phyloP scores from a whole-genome alignment of 495 filamentous ascomycete genomes.

The Baudoinia panamericana region DNA sequence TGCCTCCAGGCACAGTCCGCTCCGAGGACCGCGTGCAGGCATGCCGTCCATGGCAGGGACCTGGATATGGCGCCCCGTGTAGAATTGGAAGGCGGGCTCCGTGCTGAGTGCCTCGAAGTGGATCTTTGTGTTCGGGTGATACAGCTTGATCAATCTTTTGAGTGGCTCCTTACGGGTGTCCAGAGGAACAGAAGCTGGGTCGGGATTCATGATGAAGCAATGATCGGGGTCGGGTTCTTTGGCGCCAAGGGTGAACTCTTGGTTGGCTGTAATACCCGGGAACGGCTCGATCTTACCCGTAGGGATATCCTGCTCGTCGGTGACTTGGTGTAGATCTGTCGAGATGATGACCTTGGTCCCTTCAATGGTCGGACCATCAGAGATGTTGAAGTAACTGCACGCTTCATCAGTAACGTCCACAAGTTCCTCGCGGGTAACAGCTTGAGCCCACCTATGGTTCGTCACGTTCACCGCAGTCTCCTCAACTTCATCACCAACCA shows the following conservation, averaged over 20 bases:
- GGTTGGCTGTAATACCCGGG: conserved; percentile 46
- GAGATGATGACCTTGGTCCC: conserved; percentile 61
- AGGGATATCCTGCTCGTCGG: conserved; percentile 46
- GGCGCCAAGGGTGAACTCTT: conserved; percentile 54
- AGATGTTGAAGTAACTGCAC: conserved; percentile 93
- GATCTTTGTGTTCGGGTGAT: conserved; percentile 55
- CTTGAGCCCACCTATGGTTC: conserved; percentile 69
- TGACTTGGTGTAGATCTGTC: conserved; percentile 60
- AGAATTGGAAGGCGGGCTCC: conserved; percentile 93
- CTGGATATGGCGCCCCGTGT: conserved; percentile 73
- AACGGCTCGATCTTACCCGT: conserved; percentile 36
- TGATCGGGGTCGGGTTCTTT: conserved; percentile 68
- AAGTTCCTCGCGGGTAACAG: no score
- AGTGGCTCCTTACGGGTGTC: conserved; percentile 63
- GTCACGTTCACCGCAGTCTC: conserved; percentile 87
- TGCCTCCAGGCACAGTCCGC: conserved; percentile 83
- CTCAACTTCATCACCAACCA: conserved; percentile 54
- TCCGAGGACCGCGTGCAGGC: conserved; percentile 47
- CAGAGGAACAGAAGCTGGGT: conserved; percentile 48
- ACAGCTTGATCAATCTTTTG: conserved; percentile 49
- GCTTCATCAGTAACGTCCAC: no score
- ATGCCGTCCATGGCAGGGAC: conserved; percentile 56
- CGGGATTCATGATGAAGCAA: conserved; percentile 66
- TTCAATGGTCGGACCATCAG: conserved; percentile 50
- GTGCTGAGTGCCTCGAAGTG: conserved; percentile 78